phyloP scores from a whole-genome alignment of 163 green algal genomes.

The Scenedesmus sp. region DNA sequence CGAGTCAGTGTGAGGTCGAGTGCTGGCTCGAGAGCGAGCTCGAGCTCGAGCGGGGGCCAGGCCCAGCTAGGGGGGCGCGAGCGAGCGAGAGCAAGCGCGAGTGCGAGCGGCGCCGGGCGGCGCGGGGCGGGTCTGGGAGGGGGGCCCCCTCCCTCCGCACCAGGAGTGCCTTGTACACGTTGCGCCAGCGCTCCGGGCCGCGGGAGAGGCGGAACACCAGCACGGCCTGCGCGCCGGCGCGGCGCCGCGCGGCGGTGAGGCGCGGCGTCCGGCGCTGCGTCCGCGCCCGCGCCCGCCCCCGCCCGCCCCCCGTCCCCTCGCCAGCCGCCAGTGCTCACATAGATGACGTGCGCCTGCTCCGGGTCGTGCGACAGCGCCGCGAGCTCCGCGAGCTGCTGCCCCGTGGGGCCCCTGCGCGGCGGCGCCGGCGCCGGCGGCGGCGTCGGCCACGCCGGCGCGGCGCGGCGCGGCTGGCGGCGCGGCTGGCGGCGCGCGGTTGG shows the following conservation, averaged over 20 bases:
- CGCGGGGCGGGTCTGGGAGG: too few species aligned
- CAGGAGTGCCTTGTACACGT: conserved; percentile 82
- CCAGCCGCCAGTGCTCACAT: too few species aligned
- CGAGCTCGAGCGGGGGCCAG: too few species aligned
- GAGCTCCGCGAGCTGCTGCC: conserved; percentile 74
- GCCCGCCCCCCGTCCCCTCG: too few species aligned
- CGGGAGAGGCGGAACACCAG: conserved; percentile 74
- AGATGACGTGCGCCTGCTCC: conserved; percentile 72
- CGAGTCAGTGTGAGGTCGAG: too few species aligned
- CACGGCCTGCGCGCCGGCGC: conserved; percentile 72
- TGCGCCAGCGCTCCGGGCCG: conserved; percentile 78
- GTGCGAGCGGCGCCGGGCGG: too few species aligned
- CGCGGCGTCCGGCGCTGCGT: background rate
- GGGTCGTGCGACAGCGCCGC: conserved; percentile 56
- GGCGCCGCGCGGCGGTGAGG: background rate
- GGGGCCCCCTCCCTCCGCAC: too few species aligned
- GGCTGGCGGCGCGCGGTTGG: conserved; percentile 7
- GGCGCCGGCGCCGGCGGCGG: background rate
- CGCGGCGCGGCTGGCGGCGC: background rate
- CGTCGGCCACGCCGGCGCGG: background rate
- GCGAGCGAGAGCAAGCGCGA: too few species aligned
- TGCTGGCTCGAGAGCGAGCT: too few species aligned
- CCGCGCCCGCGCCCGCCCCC: background rate
- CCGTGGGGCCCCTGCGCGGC: conserved; percentile 76
- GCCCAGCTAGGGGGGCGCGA: too few species aligned